These are phyloP conservation scores for Basipetospora chlamydospora DNA, from an alignment of 2,329 filamentous ascomycete genomes.

Conservation along the genomic window DNA sequence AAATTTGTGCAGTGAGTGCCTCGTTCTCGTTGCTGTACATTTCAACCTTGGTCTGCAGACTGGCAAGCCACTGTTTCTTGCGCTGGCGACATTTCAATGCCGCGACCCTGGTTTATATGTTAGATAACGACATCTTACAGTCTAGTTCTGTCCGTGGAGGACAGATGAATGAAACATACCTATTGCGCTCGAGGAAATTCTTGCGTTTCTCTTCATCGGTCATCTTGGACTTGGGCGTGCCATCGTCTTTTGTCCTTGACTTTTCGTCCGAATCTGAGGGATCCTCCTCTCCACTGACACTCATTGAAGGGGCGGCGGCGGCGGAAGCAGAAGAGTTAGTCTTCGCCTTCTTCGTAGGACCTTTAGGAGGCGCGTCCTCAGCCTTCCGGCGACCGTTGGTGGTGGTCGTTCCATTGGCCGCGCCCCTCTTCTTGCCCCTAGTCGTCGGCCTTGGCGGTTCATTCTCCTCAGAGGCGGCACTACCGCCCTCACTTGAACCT, in stretches of 20 bases:
- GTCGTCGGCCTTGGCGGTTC: conserved; percentile 51
- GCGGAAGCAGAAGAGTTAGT: conserved; percentile 33
- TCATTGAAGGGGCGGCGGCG: conserved; percentile 10
- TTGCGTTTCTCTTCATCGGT: conserved; percentile 97
- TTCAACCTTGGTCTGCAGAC: conserved; percentile 88
- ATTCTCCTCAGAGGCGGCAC: conserved; percentile 58
- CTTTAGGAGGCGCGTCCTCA: conserved; percentile 50
- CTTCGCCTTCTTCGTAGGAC: conserved; percentile 59
- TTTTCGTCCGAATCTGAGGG: conserved; percentile 36
- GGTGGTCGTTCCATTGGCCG: conserved; percentile 21
- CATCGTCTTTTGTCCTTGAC: conserved; percentile 40
- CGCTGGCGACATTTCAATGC: conserved; percentile 93
- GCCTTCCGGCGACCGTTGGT: conserved; percentile 65
- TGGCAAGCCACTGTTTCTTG: conserved; percentile 98
- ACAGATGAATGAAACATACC: conserved; percentile 41
- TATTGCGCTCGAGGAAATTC: conserved; percentile 92
- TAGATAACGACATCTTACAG: conserved; percentile 9
- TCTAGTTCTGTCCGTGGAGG: neutral
- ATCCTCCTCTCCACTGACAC: conserved; percentile 13
- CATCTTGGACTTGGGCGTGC: conserved; percentile 62
- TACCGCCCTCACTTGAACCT: conserved; percentile 52
- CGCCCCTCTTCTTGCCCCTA: conserved; percentile 55
- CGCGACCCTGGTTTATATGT: conserved; percentile 54
- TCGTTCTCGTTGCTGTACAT: conserved; percentile 88
- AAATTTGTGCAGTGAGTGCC: conserved; percentile 67